A percentile compares a stretch with the other conserved stretches of the same genome.
Evolutionary conservation across 1,139 yeast species (phyloP).

Genomic region (Candida sp.): DNA sequence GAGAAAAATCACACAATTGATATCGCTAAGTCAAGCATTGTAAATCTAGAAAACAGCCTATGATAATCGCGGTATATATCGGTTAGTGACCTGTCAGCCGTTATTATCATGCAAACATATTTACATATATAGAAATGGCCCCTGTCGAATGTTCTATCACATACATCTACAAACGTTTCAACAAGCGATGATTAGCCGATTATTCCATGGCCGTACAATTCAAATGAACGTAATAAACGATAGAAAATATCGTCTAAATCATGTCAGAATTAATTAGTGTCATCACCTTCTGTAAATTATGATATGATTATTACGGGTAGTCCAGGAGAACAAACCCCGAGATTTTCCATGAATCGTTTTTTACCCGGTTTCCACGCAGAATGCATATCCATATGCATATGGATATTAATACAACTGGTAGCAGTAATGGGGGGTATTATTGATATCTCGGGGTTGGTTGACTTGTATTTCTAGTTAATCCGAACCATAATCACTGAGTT

Average conservation of each 20-base stretch:
- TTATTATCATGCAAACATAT: no score
- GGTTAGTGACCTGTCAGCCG: no score
- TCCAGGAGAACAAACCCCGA: background rate
- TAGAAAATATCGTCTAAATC: background rate
- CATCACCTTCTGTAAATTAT: background rate
- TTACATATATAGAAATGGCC: no score
- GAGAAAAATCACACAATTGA: no score
- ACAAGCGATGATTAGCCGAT: background rate
- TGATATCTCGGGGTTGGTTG: background rate
- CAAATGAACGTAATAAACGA: background rate
- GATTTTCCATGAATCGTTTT: background rate
- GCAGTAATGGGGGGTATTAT: background rate
- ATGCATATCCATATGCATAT: no score
- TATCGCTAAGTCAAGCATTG: no score
- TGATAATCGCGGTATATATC: no score
- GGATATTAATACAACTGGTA: no score
- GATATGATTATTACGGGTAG: background rate
- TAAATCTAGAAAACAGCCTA: no score
- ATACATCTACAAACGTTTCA: background rate
- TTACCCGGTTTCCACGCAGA: no score
- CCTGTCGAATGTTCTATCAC: no score
- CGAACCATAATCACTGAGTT: background rate
- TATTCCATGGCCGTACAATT: background rate
- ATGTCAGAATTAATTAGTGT: background rate
- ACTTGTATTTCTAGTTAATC: background rate